Evolutionary conservation across 345 rosid genomes (phyloP).

Genomic region (Eucalyptus marginata): DNA sequence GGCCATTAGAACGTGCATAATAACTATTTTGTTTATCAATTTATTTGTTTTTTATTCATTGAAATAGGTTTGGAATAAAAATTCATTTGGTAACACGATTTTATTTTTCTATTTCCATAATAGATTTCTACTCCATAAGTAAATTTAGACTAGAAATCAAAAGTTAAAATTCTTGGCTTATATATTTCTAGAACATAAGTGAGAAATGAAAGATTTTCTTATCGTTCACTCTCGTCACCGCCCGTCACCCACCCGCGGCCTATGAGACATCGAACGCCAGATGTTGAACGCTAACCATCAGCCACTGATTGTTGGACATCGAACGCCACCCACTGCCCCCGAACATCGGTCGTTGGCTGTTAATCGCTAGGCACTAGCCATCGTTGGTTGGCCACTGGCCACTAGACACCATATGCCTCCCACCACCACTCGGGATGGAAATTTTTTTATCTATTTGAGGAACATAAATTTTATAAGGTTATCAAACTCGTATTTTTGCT

Average conservation of each 20-base stretch:
- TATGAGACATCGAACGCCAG: no score
- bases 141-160: no score
- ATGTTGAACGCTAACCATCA: rapidly evolving
- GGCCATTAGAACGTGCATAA: rapidly evolving
- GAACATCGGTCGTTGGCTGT: rapidly evolving
- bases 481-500: no score
- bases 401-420: rapidly evolving
- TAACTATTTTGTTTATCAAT: no score
- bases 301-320: rapidly evolving
- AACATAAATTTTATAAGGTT: no score
- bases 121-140: rapidly evolving
- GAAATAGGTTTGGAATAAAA: no score
- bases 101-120: rapidly evolving
- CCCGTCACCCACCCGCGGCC: rapidly evolving
- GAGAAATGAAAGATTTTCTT: no score
- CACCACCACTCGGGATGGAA: rapidly evolving
- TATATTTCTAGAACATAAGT: no score
- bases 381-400: rapidly evolving
- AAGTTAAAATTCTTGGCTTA: no score
- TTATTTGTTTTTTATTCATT: rapidly evolving
- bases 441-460: no score
- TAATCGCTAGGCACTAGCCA: rapidly evolving
- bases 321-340: rapidly evolving
- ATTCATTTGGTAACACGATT: rapidly evolving
- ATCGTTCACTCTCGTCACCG: rapidly evolving